Base-by-base conservation (phyloP, 2,329 filamentous ascomycete species). In the Fusarium praegraminearum region DNA sequence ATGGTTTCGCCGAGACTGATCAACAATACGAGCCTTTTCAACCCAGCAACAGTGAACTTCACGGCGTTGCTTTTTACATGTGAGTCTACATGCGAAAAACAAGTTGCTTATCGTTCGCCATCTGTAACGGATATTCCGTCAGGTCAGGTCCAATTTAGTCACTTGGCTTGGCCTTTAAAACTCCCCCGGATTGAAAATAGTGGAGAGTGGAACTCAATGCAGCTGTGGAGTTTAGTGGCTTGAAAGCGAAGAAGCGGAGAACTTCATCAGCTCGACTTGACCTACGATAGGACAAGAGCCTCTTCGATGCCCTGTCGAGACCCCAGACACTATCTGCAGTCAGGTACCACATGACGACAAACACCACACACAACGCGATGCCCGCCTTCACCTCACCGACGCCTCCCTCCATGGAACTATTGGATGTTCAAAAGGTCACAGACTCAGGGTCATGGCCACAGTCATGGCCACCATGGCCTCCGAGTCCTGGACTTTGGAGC, bases 341-440 rank as follows among this genome's bases (percentile, higher is more conserved):
- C 47, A 67, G 72, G 72, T 73, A 73, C 67, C 62, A 69, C 65
- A 64, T 63, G 60, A 73, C 62, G 63, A 52, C 54, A 67, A 59
- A 59, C 55, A 66, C 56, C 54, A 54, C 35, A 55, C 36, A 50
- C 56, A 58, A 60, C 64, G 61, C 62, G 63, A 59, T 62, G 64
- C 71, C 56, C 53, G 62, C 32, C 44, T 65, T 61, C 46, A 66
- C 71, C 67, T 74, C 72, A 73, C 70, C 70, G 65, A 73, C 65
- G 66, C 70, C 60, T 56, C 71, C 70, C 68, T 74, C 60, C 69
- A 72, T 30, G 7, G 38, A 49, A 52, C 46, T 54, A 65, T 65
- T 65, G 62, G 62, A 36, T 72, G 69, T 58, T 67, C 52, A 38
- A 52, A 51, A 66, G 70, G 72, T 75, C 72, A 72, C 72, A 69